phyloP scores from a whole-genome alignment of 2,329 filamentous ascomycete genomes.

The Hymenoscyphus infarciens region DNA sequence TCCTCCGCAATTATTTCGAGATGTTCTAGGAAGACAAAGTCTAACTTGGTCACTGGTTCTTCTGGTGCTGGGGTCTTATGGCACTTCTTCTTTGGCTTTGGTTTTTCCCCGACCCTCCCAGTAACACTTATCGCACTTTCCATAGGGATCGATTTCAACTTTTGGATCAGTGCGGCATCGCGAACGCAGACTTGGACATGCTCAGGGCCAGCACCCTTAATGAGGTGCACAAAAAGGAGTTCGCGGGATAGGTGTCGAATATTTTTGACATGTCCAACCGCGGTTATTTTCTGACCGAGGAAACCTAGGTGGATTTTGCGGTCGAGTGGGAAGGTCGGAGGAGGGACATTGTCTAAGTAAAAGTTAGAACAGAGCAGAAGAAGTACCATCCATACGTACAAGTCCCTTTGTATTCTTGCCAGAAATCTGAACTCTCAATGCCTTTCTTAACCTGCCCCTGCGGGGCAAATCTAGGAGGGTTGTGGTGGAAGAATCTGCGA shows the following conservation, averaged over 20 bases:
- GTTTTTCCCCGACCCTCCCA: slow-evolving; percentile 34
- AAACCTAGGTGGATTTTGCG: slow-evolving; percentile 9
- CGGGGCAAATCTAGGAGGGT: slow-evolving; percentile 11
- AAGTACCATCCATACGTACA: slow-evolving; percentile 21
- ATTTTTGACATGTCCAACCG: slow-evolving; percentile 71
- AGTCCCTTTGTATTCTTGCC: slow-evolving; percentile 29
- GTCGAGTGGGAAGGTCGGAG: slow-evolving; percentile 16
- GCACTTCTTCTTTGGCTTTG: slow-evolving; percentile 19
- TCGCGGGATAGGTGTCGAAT: slow-evolving; percentile 64
- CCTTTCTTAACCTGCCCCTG: not conserved
- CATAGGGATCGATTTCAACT: slow-evolving; percentile 45
- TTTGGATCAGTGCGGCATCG: slow-evolving; percentile 35
- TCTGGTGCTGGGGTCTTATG: slow-evolving; percentile 7
- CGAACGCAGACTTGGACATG: slow-evolving; percentile 35
- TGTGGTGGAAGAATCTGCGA: slow-evolving; percentile 20
- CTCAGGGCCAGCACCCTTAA: slow-evolving; percentile 39
- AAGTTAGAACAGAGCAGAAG: slow-evolving; percentile 1
- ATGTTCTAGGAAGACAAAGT: slow-evolving; percentile 5
- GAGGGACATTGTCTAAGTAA: slow-evolving; percentile 14
- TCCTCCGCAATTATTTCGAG: slow-evolving; percentile 60
- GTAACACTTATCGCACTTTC: slow-evolving; percentile 51
- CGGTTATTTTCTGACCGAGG: slow-evolving; percentile 43
- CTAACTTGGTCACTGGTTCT: slow-evolving; percentile 4
- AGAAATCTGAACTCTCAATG: slow-evolving; percentile 18
- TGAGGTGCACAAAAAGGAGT: slow-evolving; percentile 63